These are phyloP conservation scores for Arachis stenosperma DNA, from an alignment of 306 rosid genomes.

Conservation along the genomic window DNA sequence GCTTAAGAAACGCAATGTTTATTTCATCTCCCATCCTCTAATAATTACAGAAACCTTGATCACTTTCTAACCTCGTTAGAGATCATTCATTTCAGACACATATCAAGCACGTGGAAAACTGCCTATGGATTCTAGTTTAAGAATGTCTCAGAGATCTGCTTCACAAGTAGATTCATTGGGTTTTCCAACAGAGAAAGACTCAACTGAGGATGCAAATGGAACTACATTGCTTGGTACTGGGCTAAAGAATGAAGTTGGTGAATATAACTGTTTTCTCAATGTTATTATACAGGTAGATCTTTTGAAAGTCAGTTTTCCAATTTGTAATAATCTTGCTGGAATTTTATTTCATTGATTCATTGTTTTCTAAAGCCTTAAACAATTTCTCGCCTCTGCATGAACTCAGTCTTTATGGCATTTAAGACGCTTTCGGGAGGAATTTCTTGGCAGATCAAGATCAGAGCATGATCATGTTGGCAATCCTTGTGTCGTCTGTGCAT, in stretches of 20 bases:
- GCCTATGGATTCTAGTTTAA: conserved; percentile 53
- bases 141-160: conserved; percentile 46
- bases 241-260: conserved; percentile 97
- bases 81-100: conserved; percentile 61
- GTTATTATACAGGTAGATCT: conserved; percentile 87
- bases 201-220: conserved; percentile 42
- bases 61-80: conserved; percentile 45
- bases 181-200: conserved; percentile 47
- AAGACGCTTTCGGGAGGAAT: conserved; percentile 76
- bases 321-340: conserved; percentile 28
- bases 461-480: conserved; percentile 87
- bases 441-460: conserved; percentile 72
- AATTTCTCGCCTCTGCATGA: conserved; percentile 36
- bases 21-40: conserved; percentile 21
- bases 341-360: conserved; percentile 18
- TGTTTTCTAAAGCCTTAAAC: conserved; percentile 40
- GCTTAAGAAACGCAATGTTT: conserved; percentile 10
- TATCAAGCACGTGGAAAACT: conserved; percentile 64
- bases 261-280: conserved; percentile 98
- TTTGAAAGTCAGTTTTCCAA: conserved; percentile 27
- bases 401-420: conserved; percentile 95
- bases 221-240: conserved; percentile 74
- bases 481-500: conserved; percentile 96
- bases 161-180: conserved; percentile 53
- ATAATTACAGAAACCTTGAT: conserved; percentile 18